A percentile compares a stretch with the other conserved stretches of the same genome.
Evolutionary conservation across 768 basidiomycete genomes (phyloP).

Genomic region (Boletus sp.): DNA sequence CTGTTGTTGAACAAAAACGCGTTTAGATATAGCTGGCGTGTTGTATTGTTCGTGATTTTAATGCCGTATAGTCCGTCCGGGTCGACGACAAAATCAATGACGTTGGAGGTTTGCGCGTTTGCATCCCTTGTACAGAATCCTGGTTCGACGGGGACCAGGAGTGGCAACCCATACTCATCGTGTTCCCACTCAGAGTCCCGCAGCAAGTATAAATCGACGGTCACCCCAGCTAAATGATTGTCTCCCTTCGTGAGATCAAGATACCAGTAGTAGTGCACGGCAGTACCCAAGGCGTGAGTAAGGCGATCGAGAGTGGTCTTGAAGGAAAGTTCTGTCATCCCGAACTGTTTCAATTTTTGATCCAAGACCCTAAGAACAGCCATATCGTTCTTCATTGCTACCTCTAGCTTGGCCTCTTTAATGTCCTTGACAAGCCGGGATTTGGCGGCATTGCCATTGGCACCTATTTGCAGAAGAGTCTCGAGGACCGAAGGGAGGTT

Average conservation of each 20-base stretch:
- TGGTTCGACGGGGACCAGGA: neutral
- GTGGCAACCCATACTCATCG: neutral
- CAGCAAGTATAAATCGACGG: conserved; percentile 12
- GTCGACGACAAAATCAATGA: conserved; percentile 24
- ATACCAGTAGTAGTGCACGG: conserved; percentile 22
- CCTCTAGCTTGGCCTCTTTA: neutral
- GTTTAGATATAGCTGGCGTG: conserved; percentile 32
- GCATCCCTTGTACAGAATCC: conserved; percentile 3
- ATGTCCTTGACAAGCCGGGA: neutral
- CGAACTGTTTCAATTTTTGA: neutral
- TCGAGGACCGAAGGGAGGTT: neutral
- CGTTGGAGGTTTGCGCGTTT: neutral
- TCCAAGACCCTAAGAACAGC: conserved; percentile 2
- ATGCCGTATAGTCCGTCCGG: conserved; percentile 27
- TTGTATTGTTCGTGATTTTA: conserved; percentile 9
- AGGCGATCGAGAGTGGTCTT: neutral
- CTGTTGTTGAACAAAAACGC: conserved; percentile 43
- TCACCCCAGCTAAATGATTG: neutral
- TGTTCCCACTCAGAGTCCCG: neutral
- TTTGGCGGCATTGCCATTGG: neutral
- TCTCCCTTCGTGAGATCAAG: conserved; percentile 11
- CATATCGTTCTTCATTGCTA: neutral
- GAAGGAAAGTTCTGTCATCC: neutral
- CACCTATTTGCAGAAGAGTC: neutral
- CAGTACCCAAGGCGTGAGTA: conserved; percentile 1